These are phyloP conservation scores for Ustanciosporium gigantosporum DNA, from an alignment of 1,284 basidiomycete genomes.

Conservation along the genomic window DNA sequence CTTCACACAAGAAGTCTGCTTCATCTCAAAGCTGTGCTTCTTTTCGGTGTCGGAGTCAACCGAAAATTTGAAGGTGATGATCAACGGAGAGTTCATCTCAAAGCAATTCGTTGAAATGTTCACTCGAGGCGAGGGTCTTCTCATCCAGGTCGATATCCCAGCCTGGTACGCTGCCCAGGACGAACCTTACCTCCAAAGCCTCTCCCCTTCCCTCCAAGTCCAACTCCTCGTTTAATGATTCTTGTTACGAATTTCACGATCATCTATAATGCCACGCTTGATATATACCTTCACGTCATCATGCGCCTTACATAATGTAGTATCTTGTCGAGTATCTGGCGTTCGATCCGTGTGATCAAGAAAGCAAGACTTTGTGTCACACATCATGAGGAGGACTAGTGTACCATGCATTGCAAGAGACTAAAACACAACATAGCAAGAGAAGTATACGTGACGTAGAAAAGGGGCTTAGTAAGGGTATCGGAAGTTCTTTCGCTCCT, in stretches of 20 bases:
- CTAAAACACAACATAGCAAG: no score
- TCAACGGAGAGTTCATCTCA: background rate
- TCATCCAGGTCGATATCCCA: background rate
- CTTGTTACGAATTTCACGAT: no score
- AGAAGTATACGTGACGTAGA: no score
- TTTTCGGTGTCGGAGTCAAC: background rate
- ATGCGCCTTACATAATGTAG: no score
- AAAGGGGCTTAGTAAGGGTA: constrained; percentile 49
- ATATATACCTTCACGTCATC: no score
- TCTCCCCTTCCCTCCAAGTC: background rate
- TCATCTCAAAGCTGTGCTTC: background rate
- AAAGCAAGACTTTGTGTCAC: no score
- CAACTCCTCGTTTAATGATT: background rate
- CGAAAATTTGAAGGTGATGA: background rate
- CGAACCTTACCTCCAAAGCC: background rate
- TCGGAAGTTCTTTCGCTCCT: constrained; percentile 52
- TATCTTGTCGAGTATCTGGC: no score
- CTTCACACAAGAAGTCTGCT: background rate
- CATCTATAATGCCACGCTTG: no score
- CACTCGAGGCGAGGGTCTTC: background rate
- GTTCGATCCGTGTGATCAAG: no score
- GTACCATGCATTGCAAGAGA: no score
- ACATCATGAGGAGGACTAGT: no score
- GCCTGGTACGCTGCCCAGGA: background rate
- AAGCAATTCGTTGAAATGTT: background rate